Evolutionary conservation across 2,329 filamentous ascomycete genomes (phyloP), one percentile per base, ranked within the genome.

Genomic region (Tolypocladium ophioglossoides): DNA sequence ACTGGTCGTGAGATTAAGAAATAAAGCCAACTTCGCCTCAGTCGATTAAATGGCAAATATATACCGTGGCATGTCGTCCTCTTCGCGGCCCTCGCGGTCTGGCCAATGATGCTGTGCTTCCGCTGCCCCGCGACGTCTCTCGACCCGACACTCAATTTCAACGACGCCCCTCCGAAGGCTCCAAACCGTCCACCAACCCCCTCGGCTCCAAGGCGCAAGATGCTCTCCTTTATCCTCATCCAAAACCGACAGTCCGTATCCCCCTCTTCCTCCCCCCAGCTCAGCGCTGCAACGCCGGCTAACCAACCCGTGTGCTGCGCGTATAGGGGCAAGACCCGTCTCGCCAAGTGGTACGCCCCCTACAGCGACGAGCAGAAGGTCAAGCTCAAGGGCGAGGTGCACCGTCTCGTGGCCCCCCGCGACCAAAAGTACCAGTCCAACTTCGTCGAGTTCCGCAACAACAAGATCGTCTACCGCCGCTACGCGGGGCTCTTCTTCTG

Each of bases 401-500:
- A 99, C 79, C 91, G 94, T 59, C 90, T 99, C 62, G 92, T 99
- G 57, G 94, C 94, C 0, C 94, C 94, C 8, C 89, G 94, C 68
- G 94, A 99, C 74, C 94, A 99, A 70, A 99, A 99, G 70, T 96
- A 99, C 78, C 94, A 99, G 72, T 96, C 91, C 74, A 99, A 99
- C 77, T 99, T 99, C 67, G 94, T 99, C 79, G 94, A 99, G 74
- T 86, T 87, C 76, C 87, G 89, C 61, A 89, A 91, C 74, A 91
- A 92, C 69, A 97, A 96, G 77, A 88, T 99, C 64, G 90, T 99
- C 53, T 99, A 99, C 77, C 87, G 95, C 47, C 88, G 94, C 58
- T 99, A 99, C 74, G 94, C 94, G 0, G 94, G 94, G 0, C 84
- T 99, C 56, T 99, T 99, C 82, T 99, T 99, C 78, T 99, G 94